These are phyloP conservation scores for Coemansia sp. DNA, from an alignment of 192 early-diverging fungal species.

Conservation along the genomic window DNA sequence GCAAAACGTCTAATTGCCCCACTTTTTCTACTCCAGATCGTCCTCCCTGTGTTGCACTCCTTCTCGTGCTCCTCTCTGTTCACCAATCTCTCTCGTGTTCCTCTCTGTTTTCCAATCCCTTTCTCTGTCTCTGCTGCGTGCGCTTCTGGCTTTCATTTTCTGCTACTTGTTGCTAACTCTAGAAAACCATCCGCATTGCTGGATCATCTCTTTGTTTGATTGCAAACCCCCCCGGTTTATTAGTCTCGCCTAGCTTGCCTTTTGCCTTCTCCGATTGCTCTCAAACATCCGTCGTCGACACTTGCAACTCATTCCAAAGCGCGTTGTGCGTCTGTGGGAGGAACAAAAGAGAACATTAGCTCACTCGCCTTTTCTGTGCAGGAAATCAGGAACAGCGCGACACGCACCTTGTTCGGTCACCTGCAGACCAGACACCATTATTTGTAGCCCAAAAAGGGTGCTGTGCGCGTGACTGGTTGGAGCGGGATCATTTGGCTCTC, in stretches of 20 bases:
- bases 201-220: not conserved
- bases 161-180: not conserved
- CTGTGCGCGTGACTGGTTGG: too few relatives aligned
- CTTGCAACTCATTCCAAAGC: not conserved
- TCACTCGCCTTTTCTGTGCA: not conserved
- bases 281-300: not conserved
- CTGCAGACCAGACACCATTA: too few relatives aligned
- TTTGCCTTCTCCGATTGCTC: constrained; percentile 1
- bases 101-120: too few relatives aligned
- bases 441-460: too few relatives aligned
- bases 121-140: not conserved
- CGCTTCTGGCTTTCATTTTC: not conserved
- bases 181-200: not conserved
- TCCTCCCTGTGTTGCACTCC: constrained; percentile 7
- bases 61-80: not conserved
- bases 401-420: not conserved
- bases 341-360: not conserved
- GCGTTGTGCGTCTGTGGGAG: not conserved
- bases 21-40: constrained; percentile 12
- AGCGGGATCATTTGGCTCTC: too few relatives aligned
- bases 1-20: constrained; percentile 1
- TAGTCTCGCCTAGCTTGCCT: not conserved
- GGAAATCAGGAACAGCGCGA: not conserved
- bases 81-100: not conserved
- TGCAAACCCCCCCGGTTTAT: constrained; percentile 1